Evolutionary conservation across 495 filamentous ascomycete genomes (phyloP), one percentile per base, ranked within the genome.

Genomic region (Pyrenula aspistea): DNA sequence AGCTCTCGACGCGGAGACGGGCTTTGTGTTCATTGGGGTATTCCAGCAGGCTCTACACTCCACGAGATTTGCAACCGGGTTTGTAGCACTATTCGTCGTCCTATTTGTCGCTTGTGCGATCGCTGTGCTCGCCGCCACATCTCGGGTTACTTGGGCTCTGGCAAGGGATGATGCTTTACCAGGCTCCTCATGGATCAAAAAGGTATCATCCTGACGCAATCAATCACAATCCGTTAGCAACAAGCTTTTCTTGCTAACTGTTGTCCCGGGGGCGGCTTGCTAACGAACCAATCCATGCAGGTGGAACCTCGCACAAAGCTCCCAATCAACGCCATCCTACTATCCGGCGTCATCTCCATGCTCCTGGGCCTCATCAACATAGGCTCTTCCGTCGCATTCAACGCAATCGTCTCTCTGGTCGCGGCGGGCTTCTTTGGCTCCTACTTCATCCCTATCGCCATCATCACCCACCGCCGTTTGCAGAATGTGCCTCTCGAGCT

Each of bases 341-440:
- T 69, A 8, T 61, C 73, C 11, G 51, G 56, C 2, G 23, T 65
- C 0, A 63, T 74, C 49, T n/a, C 75, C 81, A 12, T 77, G 54
- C 59, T 75, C 2, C 67, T 86, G 0, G 80, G 79, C 0, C 65
- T 85, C n/a, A 85, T 86, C 63, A 83, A 83, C 58, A 74, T 87
- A n/a, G 81, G 81, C 20, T 79, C 74, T 19, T 62, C 68, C 4
- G 74, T 73, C 10, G 82, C 82, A 4, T 82, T 85, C 67, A 83
- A 79, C 52, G 81, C 80, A 11, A 85, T 86, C 60, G 80, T 78
- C 19, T 82, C 80, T 10, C 79, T 84, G 1, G 82, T 80, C 12
- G 80, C 84, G 51, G 83, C 85, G 36, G 76, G 71, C 10, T 66
- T 85, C 53, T 81, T 80, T 0, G 67, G 77, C 24, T 75, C 77